Base-by-base conservation (phyloP, 495 filamentous ascomycete genomes). In the Podospora pseudoanserina region DNA sequence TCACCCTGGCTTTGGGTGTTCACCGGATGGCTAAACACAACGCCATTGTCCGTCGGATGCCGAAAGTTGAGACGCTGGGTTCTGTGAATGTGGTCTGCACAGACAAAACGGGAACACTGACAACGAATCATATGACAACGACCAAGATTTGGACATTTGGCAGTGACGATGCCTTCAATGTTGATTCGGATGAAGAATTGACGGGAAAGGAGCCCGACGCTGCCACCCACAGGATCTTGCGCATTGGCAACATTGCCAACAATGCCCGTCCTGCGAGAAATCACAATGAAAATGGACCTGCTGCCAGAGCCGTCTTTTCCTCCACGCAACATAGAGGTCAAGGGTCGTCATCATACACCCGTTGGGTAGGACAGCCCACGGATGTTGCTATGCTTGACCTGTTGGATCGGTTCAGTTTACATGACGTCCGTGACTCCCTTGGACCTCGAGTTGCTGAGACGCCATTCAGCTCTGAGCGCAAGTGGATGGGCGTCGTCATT, bases 51-150 rank as follows among this genome's bases (percentile, higher is more conserved):
- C 89, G 95, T 68, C 90, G 90, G 75, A 89, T 99, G 73, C 95
- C 95, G 16, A 97, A 93, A 76, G 95, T 99, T 4, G 95, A 99
- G 72, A 98, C 95, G 4, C 81, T 99, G n/a, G 95, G 96, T 20
- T 96, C 92, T 57, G 95, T 99, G 34, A 98, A 97, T 77, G 95
- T 99, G 60, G 91, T 99, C 30, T 99, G 95, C 80, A 97, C 92
- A 75, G 95, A 99, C 80, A 99, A 99, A 81, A 99, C 95, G 20
- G 90, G 87, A 86, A 78, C 95, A 23, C 78, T 99, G 64, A 99
- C 95, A 0, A 91, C 91, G 78, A 99, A 98, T 75, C 96, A 98
- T 74, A 97, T 98, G 94, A 96, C 96, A 2, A 94, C 96, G 2
- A 95, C 93, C 19, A 96, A 96, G 73, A 88, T 98, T 81, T 99